Evolutionary conservation across 208 protist species (phyloP).

Genomic region (Trypanosoma avium): DNA sequence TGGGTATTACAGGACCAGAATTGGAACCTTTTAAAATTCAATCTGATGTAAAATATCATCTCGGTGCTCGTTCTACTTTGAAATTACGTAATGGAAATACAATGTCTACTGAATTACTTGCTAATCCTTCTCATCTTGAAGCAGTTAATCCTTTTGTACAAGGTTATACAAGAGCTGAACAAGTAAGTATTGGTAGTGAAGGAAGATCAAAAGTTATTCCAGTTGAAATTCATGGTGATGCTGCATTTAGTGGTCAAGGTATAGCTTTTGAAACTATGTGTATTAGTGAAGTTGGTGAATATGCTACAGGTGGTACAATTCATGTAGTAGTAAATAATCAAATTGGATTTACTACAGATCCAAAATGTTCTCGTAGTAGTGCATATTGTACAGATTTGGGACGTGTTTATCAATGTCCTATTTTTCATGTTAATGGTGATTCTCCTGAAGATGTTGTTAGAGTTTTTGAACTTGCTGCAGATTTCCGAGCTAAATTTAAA

Average conservation of each 20-base stretch:
- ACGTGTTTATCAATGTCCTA: conserved; percentile 93
- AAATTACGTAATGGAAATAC: conserved; percentile 73
- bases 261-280: conserved; percentile 97
- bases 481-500: conserved; percentile 92
- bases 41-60: conserved; percentile 99
- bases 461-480: conserved; percentile 91
- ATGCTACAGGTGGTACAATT: conserved; percentile 96
- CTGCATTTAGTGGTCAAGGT: conserved; percentile 97
- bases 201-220: conserved; percentile 71
- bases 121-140: conserved; percentile 99
- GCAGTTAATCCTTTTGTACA: conserved; percentile 98
- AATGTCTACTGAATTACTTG: conserved; percentile 95
- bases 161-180: conserved; percentile 96
- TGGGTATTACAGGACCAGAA: conserved; percentile 65
- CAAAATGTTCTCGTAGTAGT: conserved; percentile 93
- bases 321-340: conserved; percentile 99
- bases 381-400: conserved; percentile 98
- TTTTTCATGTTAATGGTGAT: conserved; percentile 99
- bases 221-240: conserved; percentile 98
- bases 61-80: conserved; percentile 89
- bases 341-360: conserved; percentile 99
- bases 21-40: conserved; percentile 92
- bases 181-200: conserved; percentile 69
- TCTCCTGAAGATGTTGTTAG: conserved; percentile 93
- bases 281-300: conserved; percentile 91